Evolutionary conservation across 1,139 yeast genomes (phyloP), one percentile per base, ranked within the genome.

Genomic region (Hemisphaericaspora lyxosophila): DNA sequence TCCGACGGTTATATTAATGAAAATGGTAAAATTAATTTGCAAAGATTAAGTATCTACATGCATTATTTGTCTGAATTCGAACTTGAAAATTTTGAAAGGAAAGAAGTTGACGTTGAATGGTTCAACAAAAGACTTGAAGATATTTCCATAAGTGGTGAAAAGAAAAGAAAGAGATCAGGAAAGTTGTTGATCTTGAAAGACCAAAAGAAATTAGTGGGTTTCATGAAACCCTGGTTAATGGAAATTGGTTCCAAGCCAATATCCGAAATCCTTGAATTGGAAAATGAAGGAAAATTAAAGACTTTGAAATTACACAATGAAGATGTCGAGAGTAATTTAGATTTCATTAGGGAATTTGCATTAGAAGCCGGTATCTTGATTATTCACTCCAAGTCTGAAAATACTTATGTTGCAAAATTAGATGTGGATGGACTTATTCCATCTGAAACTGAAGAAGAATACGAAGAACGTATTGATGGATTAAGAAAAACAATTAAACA

Each of bases 91-190:
- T 90, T 89, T 52, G 94, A 85, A 55, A 82, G 75, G 47, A 78
- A 78, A 39, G 88, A 85, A 46, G 85, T 88, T 42, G 97, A 92
- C 58, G 80, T 85, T 30, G 95, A 85, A 46, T 90, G 97, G 96
- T 86, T 89, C 61, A 88, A 87, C 59, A 78, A 83, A 53, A 86
- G 85, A 51, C 73, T 90, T 43, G 94, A 86, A 48, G 81, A 83
- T 50, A 81, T 90, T 41, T 84, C 95, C 3, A 69, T 83, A 31
- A 72, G 80, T 38, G 94, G 92, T 46, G 83, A 78, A 46, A 78
- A 75, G 53, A 80, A 78, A 54, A 76, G 94, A 57, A 75, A 76
- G 41, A 72, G 78, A 50, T 68, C 73, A 40, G 92, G 94, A 12
- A 82, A 81, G 50, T 64, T 83, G 39, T 64, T 85, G 23, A 63